Base-by-base conservation (phyloP, 768 basidiomycete genomes). In the Termitomyces sp. region DNA sequence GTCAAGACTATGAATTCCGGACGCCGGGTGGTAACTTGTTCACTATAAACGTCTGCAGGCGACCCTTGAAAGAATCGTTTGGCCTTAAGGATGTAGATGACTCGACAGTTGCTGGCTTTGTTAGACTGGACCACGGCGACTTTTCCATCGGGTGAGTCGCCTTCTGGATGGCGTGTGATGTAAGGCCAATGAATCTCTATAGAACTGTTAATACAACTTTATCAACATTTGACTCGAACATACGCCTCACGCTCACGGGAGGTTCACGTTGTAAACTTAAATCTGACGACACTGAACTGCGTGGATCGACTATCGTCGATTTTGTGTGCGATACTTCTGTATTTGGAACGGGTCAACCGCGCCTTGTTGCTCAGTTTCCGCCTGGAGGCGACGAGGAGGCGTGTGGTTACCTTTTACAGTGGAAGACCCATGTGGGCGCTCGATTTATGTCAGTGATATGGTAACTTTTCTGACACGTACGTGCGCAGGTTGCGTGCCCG, bases 341-440 rank as follows among this genome's bases (percentile, higher is more conserved):
- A 7, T 85, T 83, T 66, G 81, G 82, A 6, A 72, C 74, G 55
- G 89, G 89, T 65, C 69, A 63, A 65, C 81, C 82, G 10, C 69
- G 75, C 17, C 78, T 95, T 4, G 72, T 92, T 3, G 86, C 84
- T 2, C 85, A 89, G 53, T 82, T 93, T 29, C 90, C 90, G 5
- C 84, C 85, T 8, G 76, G 76, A 9, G 81, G 83, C 15, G 85
- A 88, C 38, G 82, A 87, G 9, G 69, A 69, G 32, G 85, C 84
- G n/a, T 96, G 94, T 71, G 82, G 86, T 12, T 94, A 87, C 70
- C 83, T 89, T 60, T 74, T 96, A 43, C 92, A 95, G 75, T 96
- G 94, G 94, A 78, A 81, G 59, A 94, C 90, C 5, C 86, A 85
- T 66, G 92, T 94, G 65, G 67, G 83, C 72, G 29, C 32, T n/a